A percentile compares a stretch with the other conserved stretches of the same genome.
phyloP scores from a whole-genome alignment of 1,139 yeast species.

The Yamadazyma atmosphaerica region DNA sequence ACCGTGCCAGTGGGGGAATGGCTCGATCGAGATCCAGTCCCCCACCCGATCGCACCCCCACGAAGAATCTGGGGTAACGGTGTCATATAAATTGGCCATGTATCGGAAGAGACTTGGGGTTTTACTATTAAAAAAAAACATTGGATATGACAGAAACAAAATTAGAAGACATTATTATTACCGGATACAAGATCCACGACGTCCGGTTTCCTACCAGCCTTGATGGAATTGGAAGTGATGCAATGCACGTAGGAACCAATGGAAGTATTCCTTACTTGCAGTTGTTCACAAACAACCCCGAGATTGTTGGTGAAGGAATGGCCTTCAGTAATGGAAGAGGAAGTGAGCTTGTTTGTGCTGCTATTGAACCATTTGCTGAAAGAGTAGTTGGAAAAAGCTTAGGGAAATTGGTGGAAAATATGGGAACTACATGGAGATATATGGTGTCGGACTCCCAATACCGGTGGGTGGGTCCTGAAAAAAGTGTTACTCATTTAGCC shows the following conservation, averaged over 20 bases:
- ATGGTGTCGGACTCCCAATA: slow-evolving; percentile 35
- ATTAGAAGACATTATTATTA: slow-evolving; percentile 13
- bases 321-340: slow-evolving; percentile 19
- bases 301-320: slow-evolving; percentile 17
- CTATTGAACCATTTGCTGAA: slow-evolving; percentile 19
- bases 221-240: slow-evolving; percentile 32
- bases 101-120: too few relatives aligned
- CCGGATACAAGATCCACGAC: slow-evolving; percentile 24
- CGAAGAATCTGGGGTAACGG: neutral
- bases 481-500: slow-evolving; percentile 34
- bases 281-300: slow-evolving; percentile 10
- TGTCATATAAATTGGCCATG: too few relatives aligned
- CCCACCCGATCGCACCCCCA: too few relatives aligned
- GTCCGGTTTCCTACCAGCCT: slow-evolving; percentile 32
- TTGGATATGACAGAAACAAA: too few relatives aligned
- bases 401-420: slow-evolving; percentile 27
- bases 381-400: slow-evolving; percentile 23
- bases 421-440: slow-evolving; percentile 38
- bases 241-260: slow-evolving; percentile 33
- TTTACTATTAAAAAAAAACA: too few relatives aligned
- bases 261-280: slow-evolving; percentile 23
- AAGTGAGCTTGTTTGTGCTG: slow-evolving; percentile 16
- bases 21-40: too few relatives aligned
- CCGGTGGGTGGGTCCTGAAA: slow-evolving; percentile 43
- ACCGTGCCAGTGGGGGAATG: neutral